Evolutionary conservation across 306 rosid species (phyloP).

Genomic region (Luffa acutangula): DNA sequence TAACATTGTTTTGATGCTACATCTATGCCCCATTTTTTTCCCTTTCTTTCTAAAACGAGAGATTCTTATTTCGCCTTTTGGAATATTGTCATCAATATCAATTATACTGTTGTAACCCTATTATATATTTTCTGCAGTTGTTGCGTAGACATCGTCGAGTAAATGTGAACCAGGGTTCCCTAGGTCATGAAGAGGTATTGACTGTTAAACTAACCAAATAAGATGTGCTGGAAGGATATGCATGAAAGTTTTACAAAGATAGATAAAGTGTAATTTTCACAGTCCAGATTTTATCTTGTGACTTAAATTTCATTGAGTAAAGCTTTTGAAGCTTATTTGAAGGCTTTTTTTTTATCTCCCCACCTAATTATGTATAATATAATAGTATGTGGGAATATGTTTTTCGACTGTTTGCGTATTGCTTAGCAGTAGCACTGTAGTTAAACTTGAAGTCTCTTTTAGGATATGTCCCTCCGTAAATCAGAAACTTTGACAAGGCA

Average conservation of each 20-base stretch:
- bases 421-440: neutral
- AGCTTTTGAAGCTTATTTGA: neutral
- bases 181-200: constrained; percentile 85
- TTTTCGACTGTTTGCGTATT: neutral
- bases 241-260: neutral
- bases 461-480: neutral
- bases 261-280: neutral
- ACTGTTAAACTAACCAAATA: neutral
- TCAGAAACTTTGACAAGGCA: neutral
- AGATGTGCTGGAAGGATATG: neutral
- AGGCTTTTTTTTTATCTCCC: neutral
- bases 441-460: neutral
- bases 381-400: neutral
- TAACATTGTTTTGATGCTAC: neutral
- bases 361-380: neutral
- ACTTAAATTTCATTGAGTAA: neutral
- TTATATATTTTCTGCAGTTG: constrained; percentile 40
- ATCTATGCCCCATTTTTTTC: neutral
- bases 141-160: constrained; percentile 78
- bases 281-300: neutral
- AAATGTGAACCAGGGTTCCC: constrained; percentile 50
- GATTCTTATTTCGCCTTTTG: neutral
- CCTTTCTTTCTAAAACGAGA: neutral
- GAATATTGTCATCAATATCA: constrained; percentile 6
- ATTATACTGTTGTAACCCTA: neutral